phyloP scores from a whole-genome alignment of 805 yeast genomes.

The Lachancea mirantina region DNA sequence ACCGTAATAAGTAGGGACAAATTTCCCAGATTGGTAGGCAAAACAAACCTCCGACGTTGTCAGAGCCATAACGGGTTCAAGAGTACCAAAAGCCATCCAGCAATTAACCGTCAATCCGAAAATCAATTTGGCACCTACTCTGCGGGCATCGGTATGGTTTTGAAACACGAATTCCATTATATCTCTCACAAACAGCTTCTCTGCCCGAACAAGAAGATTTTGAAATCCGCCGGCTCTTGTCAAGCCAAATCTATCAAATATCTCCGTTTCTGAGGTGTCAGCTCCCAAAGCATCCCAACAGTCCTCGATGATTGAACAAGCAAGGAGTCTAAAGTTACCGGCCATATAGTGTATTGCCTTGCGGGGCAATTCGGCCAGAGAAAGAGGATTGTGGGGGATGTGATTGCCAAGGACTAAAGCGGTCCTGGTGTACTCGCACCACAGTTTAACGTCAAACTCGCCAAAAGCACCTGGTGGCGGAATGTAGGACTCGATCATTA shows the following conservation, averaged over 20 bases:
- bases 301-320: conserved; percentile 46
- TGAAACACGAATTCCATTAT: conserved; percentile 64
- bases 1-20: conserved; percentile 21
- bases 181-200: conserved; percentile 55
- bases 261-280: conserved; percentile 49
- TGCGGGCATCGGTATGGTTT: conserved; percentile 51
- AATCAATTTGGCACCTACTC: conserved; percentile 55
- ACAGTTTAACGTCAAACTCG: conserved; percentile 53
- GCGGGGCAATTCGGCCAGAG: conserved; percentile 63
- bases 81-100: conserved; percentile 14
- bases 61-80: conserved; percentile 16
- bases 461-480: conserved; percentile 44
- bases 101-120: conserved; percentile 50
- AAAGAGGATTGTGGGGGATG: conserved; percentile 64
- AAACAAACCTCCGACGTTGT: conserved; percentile 24
- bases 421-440: conserved; percentile 61
- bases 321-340: conserved; percentile 53
- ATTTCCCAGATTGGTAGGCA: conserved; percentile 20
- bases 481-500: conserved; percentile 42
- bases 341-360: conserved; percentile 60
- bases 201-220: conserved; percentile 50
- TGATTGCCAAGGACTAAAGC: conserved; percentile 53
- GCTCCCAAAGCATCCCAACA: conserved; percentile 75
- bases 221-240: conserved; percentile 65
- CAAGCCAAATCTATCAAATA: conserved; percentile 47